These are phyloP conservation scores for Phycomyces nitens DNA, from an alignment of 192 early-diverging fungal genomes.

Conservation along the genomic window DNA sequence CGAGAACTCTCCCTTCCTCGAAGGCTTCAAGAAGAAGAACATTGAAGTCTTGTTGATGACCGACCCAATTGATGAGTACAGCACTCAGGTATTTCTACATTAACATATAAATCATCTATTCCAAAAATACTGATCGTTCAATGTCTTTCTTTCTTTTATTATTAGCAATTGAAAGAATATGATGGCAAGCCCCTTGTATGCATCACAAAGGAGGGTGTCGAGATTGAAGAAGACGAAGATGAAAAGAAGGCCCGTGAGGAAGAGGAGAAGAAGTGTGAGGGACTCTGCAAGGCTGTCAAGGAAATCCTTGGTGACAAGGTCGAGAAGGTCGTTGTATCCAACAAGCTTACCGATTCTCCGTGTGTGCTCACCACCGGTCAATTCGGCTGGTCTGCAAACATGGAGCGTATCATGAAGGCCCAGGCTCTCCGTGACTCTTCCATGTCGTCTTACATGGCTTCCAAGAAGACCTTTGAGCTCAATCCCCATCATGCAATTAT, in stretches of 20 bases:
- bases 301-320: conserved; percentile 98
- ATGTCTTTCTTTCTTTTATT: too few species aligned
- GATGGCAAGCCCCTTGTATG: conserved; percentile 98
- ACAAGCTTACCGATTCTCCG: conserved; percentile 94
- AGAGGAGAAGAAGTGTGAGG: conserved; percentile 81
- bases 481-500: conserved; percentile 95
- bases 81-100: conserved; percentile 72
- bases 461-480: conserved; percentile 98
- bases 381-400: conserved; percentile 99
- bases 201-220: conserved; percentile 97
- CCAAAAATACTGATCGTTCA: too few species aligned
- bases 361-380: conserved; percentile 98
- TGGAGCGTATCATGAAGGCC: conserved; percentile 99
- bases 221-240: conserved; percentile 96
- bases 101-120: too few species aligned
- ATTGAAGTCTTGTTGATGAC: conserved; percentile 98
- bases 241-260: conserved; percentile 93
- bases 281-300: conserved; percentile 89
- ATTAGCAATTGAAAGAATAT: conserved; percentile 90
- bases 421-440: conserved; percentile 97
- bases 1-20: conserved; percentile 96
- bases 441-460: conserved; percentile 98
- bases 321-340: conserved; percentile 79
- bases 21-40: conserved; percentile 97
- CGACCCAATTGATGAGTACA: conserved; percentile 99